phyloP scores from a whole-genome alignment of 208 protist species.

The Leishmania aethiopica region DNA sequence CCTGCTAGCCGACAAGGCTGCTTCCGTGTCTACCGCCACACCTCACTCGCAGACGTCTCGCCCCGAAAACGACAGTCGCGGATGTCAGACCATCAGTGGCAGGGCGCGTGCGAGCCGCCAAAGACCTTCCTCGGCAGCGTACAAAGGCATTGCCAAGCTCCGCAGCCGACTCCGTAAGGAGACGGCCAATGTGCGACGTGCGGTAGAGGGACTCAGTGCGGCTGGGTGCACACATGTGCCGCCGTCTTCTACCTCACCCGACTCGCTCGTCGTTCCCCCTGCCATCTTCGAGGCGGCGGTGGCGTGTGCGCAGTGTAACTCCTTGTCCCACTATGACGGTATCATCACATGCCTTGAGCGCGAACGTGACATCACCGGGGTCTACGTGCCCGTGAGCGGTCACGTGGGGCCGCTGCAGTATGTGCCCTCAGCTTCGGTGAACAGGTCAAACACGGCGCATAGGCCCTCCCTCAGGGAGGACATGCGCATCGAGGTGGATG shows the following conservation, averaged over 20 bases:
- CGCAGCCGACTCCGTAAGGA: conserved; percentile 30
- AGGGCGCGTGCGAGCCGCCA: not conserved
- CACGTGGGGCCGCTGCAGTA: not conserved
- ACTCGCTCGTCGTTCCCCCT: not conserved
- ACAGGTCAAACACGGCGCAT: not conserved
- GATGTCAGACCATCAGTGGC: not conserved
- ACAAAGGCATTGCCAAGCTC: conserved; percentile 29
- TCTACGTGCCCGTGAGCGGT: conserved; percentile 37
- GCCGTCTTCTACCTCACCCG: not conserved
- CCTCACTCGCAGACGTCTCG: not conserved
- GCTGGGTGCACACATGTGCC: conserved; percentile 1
- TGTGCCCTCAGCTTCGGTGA: not conserved
- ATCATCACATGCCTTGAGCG: conserved; percentile 40
- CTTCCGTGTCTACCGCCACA: not conserved
- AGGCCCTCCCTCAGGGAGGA: not conserved
- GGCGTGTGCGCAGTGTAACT: conserved; percentile 36
- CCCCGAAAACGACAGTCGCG: not conserved
- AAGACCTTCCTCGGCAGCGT: not conserved
- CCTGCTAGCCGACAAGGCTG: not conserved
- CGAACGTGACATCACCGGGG: conserved; percentile 39
- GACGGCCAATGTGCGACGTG: conserved; percentile 11
- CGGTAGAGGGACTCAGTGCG: conserved; percentile 15
- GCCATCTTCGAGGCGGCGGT: conserved; percentile 20
- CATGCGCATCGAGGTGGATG: conserved; percentile 50
- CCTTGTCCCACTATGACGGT: conserved; percentile 30